Evolutionary conservation across 345 rosid genomes (phyloP).

Genomic region (Gossypium arboreum): DNA sequence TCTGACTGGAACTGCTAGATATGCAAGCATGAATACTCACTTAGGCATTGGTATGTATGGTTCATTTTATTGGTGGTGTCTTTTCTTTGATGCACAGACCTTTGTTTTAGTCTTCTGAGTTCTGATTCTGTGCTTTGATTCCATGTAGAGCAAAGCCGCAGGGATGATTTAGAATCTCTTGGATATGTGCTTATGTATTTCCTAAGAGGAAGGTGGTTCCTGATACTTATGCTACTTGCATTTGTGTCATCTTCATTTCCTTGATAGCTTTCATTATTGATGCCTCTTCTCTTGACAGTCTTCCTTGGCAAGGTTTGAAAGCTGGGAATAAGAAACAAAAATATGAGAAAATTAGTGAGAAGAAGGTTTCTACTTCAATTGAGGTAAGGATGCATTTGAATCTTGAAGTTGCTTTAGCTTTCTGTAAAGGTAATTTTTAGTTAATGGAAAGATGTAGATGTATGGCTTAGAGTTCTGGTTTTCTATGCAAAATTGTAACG

Average conservation of each 20-base stretch:
- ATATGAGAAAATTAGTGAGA: slow-evolving; percentile 95
- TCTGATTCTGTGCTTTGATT: neutral
- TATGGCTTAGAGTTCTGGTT: slow-evolving; percentile 45
- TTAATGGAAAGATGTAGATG: slow-evolving; percentile 49
- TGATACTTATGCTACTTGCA: neutral
- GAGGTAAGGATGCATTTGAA: slow-evolving; percentile 33
- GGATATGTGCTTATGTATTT: slow-evolving; percentile 97
- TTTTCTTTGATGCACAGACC: neutral
- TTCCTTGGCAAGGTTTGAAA: slow-evolving; percentile 99
- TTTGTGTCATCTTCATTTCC: slow-evolving; percentile 4
- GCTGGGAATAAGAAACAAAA: slow-evolving; percentile 98
- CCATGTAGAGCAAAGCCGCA: slow-evolving; percentile 84
- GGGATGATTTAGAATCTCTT: slow-evolving; percentile 97
- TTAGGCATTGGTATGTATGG: slow-evolving; percentile 76
- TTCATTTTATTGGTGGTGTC: neutral
- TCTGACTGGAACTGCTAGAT: slow-evolving; percentile 98
- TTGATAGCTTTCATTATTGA: slow-evolving; percentile 16
- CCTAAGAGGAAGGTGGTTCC: slow-evolving; percentile 83
- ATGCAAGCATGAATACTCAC: slow-evolving; percentile 99
- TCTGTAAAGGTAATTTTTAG: slow-evolving; percentile 28
- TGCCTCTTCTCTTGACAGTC: slow-evolving; percentile 43
- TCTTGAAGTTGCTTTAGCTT: neutral
- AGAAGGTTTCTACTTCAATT: slow-evolving; percentile 88
- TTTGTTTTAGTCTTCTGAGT: neutral
- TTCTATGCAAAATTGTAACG: slow-evolving; percentile 15